Evolutionary conservation across 257 asterid genomes (phyloP).

Genomic region (Solanum pennellii): DNA sequence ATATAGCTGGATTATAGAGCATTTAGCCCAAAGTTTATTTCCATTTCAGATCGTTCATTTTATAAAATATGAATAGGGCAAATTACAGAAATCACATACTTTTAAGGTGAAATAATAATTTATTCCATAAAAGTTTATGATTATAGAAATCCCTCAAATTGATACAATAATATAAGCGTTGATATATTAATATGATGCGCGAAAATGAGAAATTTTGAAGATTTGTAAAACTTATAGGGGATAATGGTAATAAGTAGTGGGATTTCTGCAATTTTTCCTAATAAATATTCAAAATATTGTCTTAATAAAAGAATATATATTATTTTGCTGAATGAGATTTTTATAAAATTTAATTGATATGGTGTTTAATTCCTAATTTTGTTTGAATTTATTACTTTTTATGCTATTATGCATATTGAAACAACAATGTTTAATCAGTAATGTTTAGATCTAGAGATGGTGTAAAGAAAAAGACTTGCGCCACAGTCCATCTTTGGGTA

Average conservation of each 20-base stretch:
- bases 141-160: accelerated
- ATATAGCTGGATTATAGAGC: background rate
- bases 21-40: background rate
- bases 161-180: too few relatives aligned
- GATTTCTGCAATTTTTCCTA: too few relatives aligned
- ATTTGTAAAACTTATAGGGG: too few relatives aligned
- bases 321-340: background rate
- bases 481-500: background rate
- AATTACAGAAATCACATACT: too few relatives aligned
- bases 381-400: background rate
- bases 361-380: background rate
- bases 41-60: background rate
- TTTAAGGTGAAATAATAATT: too few relatives aligned
- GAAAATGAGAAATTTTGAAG: too few relatives aligned
- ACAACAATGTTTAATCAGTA: too few relatives aligned
- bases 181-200: too few relatives aligned
- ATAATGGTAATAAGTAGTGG: too few relatives aligned
- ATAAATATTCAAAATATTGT: background rate
- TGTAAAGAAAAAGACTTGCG: background rate
- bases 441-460: background rate
- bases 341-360: background rate
- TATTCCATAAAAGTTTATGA: too few relatives aligned
- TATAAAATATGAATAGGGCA: background rate
- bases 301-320: background rate
- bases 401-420: background rate